Evolutionary conservation across 768 basidiomycete species (phyloP), one percentile per base, ranked within the genome.

Genomic region (Termitomyces sp.): DNA sequence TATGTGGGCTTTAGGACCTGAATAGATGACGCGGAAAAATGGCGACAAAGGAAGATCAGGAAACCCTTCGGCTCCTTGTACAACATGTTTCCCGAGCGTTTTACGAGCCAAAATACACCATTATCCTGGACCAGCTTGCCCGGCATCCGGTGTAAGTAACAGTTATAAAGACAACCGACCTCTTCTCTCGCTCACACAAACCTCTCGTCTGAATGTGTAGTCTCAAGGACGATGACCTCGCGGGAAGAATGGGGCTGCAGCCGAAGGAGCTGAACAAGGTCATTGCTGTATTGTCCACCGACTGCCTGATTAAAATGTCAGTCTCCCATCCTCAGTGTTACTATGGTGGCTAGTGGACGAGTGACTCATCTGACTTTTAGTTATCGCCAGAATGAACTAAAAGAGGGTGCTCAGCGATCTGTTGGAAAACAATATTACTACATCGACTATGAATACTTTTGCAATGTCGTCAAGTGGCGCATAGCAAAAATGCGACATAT

Each of bases 381-480:
- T 48, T 88, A 92, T 68, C 88, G 92, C 44, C 92, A 94, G 67
- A 94, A 94, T 61, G 93, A 95, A 74, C 82, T 94, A 64, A 91
- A 92, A 69, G 92, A 94, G 69, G 90, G 90, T 53, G 89, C 90
- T 45, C 88, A 90, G 70, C 86, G 95, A 59, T 88, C 90, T 59
- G 87, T 90, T 59, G 89, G 88, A 61, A 87, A 88, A 66, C 88
- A 92, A 67, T 99, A 98, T 77, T 99, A 92, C 77, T 98, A 92
- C 74, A 90, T 99, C 69, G 88, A 99, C 75, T 94, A 96, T 72
- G 85, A 93, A 66, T 85, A 87, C 67, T 95, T 98, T 69, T 94
- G 92, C 73, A 94, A 98, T 72, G 94, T 98, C 47, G 91, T 96
- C 72, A 98, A 98, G 71, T 99, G 96, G 92, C 82, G 95, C 42